Conservation (phyloP, 768 basidiomycete genomes). For the Infundibulicybe gibba region DNA sequence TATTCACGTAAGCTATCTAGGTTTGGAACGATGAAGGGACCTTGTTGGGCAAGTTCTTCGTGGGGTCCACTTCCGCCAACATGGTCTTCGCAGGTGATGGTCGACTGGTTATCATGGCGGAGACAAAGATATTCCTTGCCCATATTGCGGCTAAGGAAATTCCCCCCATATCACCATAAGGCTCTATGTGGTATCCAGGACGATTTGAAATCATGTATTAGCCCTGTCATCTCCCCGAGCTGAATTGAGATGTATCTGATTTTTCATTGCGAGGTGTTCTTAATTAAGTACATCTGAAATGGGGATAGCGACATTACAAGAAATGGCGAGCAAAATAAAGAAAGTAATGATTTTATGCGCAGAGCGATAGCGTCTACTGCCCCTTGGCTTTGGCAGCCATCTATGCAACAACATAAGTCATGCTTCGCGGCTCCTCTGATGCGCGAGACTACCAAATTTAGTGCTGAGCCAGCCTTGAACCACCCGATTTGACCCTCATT, state of each 20-base stretch:
- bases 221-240: too few relatives aligned
- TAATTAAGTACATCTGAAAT: background rate
- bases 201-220: too few relatives aligned
- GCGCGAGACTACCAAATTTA: conserved; percentile 66
- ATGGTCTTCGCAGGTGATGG: conserved; percentile 42
- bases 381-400: conserved; percentile 67
- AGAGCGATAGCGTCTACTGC: conserved; percentile 11
- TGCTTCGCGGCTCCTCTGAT: too few relatives aligned
- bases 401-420: conserved; percentile 25
- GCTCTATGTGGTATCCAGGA: too few relatives aligned
- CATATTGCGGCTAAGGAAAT: conserved; percentile 36
- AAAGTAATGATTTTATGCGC: conserved; percentile 3
- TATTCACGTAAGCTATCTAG: conserved; percentile 15
- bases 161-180: conserved; percentile 3
- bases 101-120: conserved; percentile 40
- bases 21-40: conserved; percentile 54
- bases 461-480: conserved; percentile 97
- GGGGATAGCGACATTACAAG: conserved; percentile 5
- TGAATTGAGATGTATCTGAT: too few relatives aligned
- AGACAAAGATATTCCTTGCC: conserved; percentile 44
- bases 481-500: conserved; percentile 97
- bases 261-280: too few relatives aligned
- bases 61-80: conserved; percentile 38
- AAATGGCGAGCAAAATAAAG: conserved; percentile 5
- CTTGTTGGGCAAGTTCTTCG: conserved; percentile 64